These are phyloP conservation scores for Cladosporium halotolerans DNA, from an alignment of 2,329 filamentous ascomycete species.

Conservation along the genomic window DNA sequence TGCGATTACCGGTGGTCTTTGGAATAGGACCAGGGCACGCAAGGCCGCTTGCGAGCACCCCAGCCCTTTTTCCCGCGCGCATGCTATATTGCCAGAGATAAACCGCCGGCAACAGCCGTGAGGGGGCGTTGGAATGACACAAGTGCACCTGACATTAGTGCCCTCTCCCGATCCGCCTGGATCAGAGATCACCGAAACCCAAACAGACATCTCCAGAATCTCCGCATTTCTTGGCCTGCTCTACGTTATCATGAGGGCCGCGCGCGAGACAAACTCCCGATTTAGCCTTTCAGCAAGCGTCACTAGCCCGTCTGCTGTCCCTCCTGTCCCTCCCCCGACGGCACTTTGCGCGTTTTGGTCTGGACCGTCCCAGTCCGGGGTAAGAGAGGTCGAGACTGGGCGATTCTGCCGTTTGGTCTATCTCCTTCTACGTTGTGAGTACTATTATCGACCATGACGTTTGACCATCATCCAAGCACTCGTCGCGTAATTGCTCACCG, in stretches of 20 bases:
- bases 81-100: not conserved
- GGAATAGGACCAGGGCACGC: no score
- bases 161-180: not conserved
- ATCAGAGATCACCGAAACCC: not conserved
- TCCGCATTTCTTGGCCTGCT: conserved; percentile 1
- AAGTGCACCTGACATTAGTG: no score
- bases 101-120: not conserved
- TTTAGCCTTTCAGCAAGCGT: conserved; percentile 5
- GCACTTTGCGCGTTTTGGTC: conserved; percentile 1
- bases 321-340: not conserved
- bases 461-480: no score
- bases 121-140: no score
- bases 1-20: no score
- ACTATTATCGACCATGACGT: not conserved
- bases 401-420: not conserved
- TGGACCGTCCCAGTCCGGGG: conserved; percentile 8
- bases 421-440: conserved; percentile 5
- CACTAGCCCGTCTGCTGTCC: not conserved
- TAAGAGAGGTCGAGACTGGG: conserved; percentile 5
- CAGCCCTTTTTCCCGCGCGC: not conserved
- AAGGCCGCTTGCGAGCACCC: no score
- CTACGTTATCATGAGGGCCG: not conserved
- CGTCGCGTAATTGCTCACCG: no score
- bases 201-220: conserved; percentile 6
- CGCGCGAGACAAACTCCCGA: not conserved